Evolutionary conservation across 257 asterid genomes (phyloP), one percentile per base, ranked within the genome.

Genomic region (Apocynum venetum): DNA sequence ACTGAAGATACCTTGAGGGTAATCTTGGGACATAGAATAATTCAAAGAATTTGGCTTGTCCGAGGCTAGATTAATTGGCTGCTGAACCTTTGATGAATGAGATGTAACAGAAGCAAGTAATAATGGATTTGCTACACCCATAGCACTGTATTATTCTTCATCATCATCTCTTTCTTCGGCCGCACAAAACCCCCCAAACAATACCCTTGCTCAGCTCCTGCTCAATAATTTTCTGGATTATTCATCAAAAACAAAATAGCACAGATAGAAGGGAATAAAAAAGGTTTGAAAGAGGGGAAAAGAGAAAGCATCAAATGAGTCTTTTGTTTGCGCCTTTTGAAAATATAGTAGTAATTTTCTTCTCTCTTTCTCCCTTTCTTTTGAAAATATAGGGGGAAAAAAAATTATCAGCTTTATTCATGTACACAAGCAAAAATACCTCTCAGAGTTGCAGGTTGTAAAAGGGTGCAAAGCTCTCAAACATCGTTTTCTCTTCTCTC

Each of bases 1-100:
- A 81, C 86, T 89, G 77, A 86, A 90, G 80, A 89, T 79, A 14
- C 92, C 90, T 77, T 89, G 97, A 31, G 88, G 96, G 81, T 91
- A 91, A 74, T 93, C 97, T 82, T 92, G 92, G 88, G 99, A 96
- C 99, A 93, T 93, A 87, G 92, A 84, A 78, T 25, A 25, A 25
- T 69, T 79, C 6, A 74, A 49, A 60, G 49, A 56, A 38, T 72
- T 79, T 19, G 68, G 73, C 76, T 84, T 80, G 31, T 85, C 74
- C 11, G 57, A 68, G 55, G 79, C 80, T 79, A 80, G 73, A 4
- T 4, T 6, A 31, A 72, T 43, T 61, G 73, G 74, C 78, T 72
- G 80, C 76, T 82, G 69, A 49, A 49, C 80, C 81, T 83, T 86
- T n/a, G 85, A 15, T 0, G 20, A 80, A 81, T 81, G 84, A 70